A percentile compares a stretch with the other conserved stretches of the same genome.
These are phyloP conservation scores for Pyrenophora seminiperda DNA, from an alignment of 2,329 filamentous ascomycete species.

Conservation along the genomic window DNA sequence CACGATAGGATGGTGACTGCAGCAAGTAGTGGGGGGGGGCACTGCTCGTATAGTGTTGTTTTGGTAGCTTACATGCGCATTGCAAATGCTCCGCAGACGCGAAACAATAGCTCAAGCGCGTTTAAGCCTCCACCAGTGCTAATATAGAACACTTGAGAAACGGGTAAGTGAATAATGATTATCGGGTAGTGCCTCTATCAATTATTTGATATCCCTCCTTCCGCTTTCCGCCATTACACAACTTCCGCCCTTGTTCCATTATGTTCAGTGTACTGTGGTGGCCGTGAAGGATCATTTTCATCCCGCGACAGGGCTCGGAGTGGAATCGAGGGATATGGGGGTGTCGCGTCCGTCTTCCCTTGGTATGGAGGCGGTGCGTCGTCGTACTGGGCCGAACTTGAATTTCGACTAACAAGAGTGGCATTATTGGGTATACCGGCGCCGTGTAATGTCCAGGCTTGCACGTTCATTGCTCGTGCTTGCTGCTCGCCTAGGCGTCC, in stretches of 20 bases:
- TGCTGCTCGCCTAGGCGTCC: slow-evolving; percentile 36
- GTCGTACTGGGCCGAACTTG: slow-evolving; percentile 67
- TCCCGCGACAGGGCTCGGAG: slow-evolving; percentile 48
- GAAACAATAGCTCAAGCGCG: not conserved
- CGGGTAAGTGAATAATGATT: not conserved
- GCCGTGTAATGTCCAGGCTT: slow-evolving; percentile 42
- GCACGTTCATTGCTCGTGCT: slow-evolving; percentile 46
- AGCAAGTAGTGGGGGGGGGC: no score
- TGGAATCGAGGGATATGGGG: slow-evolving; percentile 39
- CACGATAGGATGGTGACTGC: no score
- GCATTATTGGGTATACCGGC: slow-evolving; percentile 26
- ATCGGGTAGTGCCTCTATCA: not conserved
- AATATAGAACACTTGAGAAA: not conserved
- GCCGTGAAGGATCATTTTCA: slow-evolving; percentile 36
- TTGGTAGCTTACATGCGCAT: not conserved
- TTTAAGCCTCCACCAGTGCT: no score
- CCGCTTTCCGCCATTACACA: not conserved
- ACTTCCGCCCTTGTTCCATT: not conserved
- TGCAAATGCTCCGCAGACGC: not conserved
- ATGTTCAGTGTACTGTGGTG: slow-evolving; percentile 46
- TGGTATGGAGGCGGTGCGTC: slow-evolving; percentile 69
- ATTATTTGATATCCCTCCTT: no score
- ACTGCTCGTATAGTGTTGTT: not conserved
- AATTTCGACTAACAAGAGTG: slow-evolving; percentile 45
- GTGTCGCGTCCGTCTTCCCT: slow-evolving; percentile 37